phyloP scores from a whole-genome alignment of 208 protist species.

The Acanthamoeba castellanii region DNA sequence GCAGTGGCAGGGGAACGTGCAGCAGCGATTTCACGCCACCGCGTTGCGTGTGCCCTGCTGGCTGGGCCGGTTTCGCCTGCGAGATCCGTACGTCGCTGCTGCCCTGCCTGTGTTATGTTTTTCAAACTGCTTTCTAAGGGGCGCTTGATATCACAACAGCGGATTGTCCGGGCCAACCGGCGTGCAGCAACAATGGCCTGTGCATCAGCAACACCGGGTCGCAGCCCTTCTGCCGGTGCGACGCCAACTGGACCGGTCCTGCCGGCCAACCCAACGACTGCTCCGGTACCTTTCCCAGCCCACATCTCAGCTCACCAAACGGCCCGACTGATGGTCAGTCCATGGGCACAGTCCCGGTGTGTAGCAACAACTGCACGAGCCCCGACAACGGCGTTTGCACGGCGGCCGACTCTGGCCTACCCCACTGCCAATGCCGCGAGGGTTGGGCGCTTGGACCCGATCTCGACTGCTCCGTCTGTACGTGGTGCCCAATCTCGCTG shows the following conservation, averaged over 20 bases:
- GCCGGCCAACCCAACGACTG: slow-evolving; percentile 8
- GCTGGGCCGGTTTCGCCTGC: background rate
- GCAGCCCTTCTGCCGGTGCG: background rate
- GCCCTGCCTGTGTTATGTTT: background rate
- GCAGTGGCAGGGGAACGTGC: background rate
- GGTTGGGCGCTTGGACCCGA: background rate
- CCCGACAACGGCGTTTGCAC: background rate
- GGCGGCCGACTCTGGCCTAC: background rate
- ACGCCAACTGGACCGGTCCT: slow-evolving; percentile 4
- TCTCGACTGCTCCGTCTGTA: background rate
- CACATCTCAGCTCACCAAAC: background rate
- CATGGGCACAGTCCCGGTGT: background rate
- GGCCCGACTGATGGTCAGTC: too few species aligned
- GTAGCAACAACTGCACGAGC: background rate
- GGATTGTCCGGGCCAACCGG: background rate
- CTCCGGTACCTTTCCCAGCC: background rate
- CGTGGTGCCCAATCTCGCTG: background rate
- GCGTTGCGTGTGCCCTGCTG: background rate
- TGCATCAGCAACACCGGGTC: background rate
- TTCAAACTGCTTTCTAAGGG: too few species aligned
- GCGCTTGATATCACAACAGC: background rate
- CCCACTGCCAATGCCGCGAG: background rate
- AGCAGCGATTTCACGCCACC: background rate
- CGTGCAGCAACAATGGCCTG: background rate
- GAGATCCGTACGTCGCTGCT: background rate